Conservation (phyloP, 1,284 basidiomycete genomes). For the Marasmius oreades region DNA sequence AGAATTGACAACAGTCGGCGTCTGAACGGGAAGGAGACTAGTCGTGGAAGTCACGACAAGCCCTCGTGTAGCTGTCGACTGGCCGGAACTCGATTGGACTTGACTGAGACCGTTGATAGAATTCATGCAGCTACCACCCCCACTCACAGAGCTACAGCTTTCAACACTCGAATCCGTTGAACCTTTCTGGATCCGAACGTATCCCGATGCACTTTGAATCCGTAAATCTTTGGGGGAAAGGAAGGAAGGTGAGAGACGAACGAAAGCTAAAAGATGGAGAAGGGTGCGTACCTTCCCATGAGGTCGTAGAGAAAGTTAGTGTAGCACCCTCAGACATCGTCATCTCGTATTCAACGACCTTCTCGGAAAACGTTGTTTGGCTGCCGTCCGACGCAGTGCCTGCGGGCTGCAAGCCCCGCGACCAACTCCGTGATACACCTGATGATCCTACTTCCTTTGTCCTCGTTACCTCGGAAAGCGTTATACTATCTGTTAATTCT, state of each 20-base stretch:
- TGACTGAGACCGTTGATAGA: not conserved
- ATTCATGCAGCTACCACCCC: not conserved
- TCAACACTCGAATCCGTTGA: not conserved
- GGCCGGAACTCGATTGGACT: not conserved
- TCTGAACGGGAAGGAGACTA: not conserved
- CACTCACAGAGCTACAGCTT: not conserved
- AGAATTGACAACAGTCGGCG: not conserved
- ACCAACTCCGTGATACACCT: not conserved
- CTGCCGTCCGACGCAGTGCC: constrained; percentile 7
- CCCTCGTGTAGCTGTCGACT: not conserved
- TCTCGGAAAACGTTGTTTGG: constrained; percentile 5
- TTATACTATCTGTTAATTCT: not conserved
- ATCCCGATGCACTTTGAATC: constrained; percentile 8
- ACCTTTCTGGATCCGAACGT: not conserved
- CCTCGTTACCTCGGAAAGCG: not conserved
- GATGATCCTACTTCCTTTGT: not conserved
- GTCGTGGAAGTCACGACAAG: not conserved
- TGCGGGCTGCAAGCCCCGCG: not conserved
- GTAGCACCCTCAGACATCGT: not conserved
- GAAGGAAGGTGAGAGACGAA: not conserved
- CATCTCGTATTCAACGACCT: not conserved
- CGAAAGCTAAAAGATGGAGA: not conserved
- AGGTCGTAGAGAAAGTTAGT: not conserved
- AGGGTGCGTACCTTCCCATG: constrained; percentile 2
- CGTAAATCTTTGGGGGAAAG: not conserved